Evolutionary conservation across 495 filamentous ascomycete species (phyloP).

Genomic region (Penicillium bovifimosum): DNA sequence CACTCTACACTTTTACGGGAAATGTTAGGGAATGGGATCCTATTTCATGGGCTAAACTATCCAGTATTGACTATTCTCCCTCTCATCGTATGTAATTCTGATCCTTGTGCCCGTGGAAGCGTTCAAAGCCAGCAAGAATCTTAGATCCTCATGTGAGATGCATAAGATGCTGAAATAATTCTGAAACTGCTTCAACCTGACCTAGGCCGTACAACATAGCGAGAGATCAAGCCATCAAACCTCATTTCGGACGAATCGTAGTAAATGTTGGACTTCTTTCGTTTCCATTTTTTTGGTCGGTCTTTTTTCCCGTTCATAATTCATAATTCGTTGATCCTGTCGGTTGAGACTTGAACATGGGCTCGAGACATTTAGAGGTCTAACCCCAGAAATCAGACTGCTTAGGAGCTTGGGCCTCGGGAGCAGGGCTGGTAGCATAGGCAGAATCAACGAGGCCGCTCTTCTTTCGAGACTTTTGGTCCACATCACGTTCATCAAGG

Average conservation of each 20-base stretch:
- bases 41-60: background rate
- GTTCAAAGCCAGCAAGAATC: background rate
- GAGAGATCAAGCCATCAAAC: background rate
- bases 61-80: background rate
- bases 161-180: background rate
- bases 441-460: background rate
- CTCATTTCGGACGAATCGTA: background rate
- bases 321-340: background rate
- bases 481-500: background rate
- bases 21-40: background rate
- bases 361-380: background rate
- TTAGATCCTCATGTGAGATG: background rate
- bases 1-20: background rate
- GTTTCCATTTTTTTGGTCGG: background rate
- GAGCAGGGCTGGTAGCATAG: background rate
- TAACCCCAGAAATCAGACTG: background rate
- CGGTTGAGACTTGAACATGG: background rate
- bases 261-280: background rate
- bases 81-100: background rate
- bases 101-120: background rate
- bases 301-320: background rate
- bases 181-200: background rate
- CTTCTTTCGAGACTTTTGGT: background rate
- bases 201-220: background rate
- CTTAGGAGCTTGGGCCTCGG: background rate